A percentile compares a stretch with the other conserved stretches of the same genome.
Conservation (phyloP, 2,329 filamentous ascomycete species). For the Teratosphaeriaceae sp. region DNA sequence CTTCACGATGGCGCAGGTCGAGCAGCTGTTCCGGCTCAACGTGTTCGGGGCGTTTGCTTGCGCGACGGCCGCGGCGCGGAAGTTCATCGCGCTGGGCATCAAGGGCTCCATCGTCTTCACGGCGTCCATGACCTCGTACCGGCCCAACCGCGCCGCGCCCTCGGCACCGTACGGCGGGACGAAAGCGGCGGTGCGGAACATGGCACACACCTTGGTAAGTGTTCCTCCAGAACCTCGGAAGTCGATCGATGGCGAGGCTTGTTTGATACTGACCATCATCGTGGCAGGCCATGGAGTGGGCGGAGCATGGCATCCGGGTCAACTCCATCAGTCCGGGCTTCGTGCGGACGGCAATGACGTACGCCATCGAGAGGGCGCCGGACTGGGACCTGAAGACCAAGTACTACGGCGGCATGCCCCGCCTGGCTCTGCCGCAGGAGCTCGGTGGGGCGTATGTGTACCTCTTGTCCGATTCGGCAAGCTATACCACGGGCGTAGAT, state of each 20-base stretch:
- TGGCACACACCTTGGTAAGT: conserved; percentile 35
- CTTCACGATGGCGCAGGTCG: conserved; percentile 24
- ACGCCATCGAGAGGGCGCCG: conserved; percentile 42
- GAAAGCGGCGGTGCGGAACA: conserved; percentile 38
- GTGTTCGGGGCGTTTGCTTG: conserved; percentile 13
- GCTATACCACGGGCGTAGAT: conserved; percentile 45
- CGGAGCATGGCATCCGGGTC: conserved; percentile 28
- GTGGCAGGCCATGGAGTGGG: conserved; percentile 31
- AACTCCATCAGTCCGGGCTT: conserved; percentile 27
- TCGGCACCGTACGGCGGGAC: conserved; percentile 36
- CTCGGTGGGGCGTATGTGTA: conserved; percentile 46
- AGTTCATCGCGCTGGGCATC: conserved; percentile 9
- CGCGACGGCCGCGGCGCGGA: conserved; percentile 8
- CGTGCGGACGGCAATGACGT: conserved; percentile 35
- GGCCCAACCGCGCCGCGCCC: conserved; percentile 21
- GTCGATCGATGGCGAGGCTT: too few species aligned
- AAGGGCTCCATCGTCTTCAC: conserved; percentile 12
- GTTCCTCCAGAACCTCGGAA: too few species aligned
- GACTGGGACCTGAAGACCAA: conserved; percentile 49
- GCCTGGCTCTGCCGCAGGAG: conserved; percentile 46
- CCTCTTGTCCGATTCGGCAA: conserved; percentile 40
- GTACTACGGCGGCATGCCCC: conserved; percentile 49
- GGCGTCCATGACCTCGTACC: conserved; percentile 10
- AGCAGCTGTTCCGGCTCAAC: conserved; percentile 24
- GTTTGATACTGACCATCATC: too few species aligned